Evolutionary conservation across 2,329 filamentous ascomycete genomes (phyloP), one percentile per base, ranked within the genome.

Genomic region (Sporothrix globosa): DNA sequence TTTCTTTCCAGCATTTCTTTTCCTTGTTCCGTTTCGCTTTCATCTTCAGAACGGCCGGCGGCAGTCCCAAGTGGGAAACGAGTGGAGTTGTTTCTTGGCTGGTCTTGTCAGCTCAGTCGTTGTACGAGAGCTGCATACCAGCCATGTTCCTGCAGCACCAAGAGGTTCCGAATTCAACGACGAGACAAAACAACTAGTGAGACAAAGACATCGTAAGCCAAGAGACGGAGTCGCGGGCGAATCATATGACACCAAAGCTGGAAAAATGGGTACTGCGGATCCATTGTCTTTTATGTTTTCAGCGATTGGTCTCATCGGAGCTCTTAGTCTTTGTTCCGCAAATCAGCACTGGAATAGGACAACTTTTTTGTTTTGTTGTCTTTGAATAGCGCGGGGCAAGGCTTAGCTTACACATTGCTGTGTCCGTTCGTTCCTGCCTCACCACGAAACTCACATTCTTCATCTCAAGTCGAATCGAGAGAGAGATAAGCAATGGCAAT

Each of bases 171-270:
- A 39, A 53, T 34, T 44, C 61, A 65, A n/a, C n/a, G 30, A n/a
- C 11, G 56, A 27, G 10, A 4, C 4, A 10, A 41, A 41, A 10
- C 4, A 10, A 5, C 39, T 44, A 9, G 34, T 6, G 41, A 52
- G 17, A 46, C 44, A 52, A 66, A 65, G 61, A 39, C 21, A 58
- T 30, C 39, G 52, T 58, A 41, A 68, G 66, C 66, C 66, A 58
- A 58, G 52, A 68, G 39, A 58, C 54, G 4, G 30, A 13, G 19
- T 17, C 52, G 6, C 52, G 17, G 39, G 66, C 66, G n/a, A 68
- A 68, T 68, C 66, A 68, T 7, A 56, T 68, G 21, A 56, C 24
- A 54, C 66, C 14, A 46, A 56, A 46, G 6, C 9, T 46, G 24
- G 13, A 53, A 53, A 66, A 52, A 19, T 52, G 46, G 46, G 6